Base-by-base conservation (phyloP, 306 rosid genomes). In the Corylus americana region DNA sequence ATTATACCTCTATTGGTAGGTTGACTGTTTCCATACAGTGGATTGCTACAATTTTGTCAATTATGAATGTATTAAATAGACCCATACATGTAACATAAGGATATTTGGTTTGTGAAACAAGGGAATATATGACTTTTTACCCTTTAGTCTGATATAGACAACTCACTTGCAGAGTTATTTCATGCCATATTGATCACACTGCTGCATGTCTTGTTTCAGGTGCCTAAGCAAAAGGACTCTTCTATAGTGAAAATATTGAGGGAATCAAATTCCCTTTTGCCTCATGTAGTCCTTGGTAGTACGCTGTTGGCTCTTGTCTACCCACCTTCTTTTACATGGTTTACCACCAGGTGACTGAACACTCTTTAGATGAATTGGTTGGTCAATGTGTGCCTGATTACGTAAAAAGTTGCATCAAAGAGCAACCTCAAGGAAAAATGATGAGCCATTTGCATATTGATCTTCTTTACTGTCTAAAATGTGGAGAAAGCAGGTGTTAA, bases 291-390 rank as follows among this genome's bases (percentile, higher is more conserved):
- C 55, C 73, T 94, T 78, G 94, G 92, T 57, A 94, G 94, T 81
- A 89, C 91, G 50, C 80, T 94, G 66, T 79, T 92, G 78, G 97
- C 98, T 88, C 88, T 94, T 64, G 39, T 84, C 81, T 94, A 79
- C 83, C 97, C 98, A 12, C 95, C 92, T 71, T 94, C 98, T 59
- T 92, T 94, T 82, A 84, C 97, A 7, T 94, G 98, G 98, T 94
- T 94, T 80, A 94, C 98, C 74, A 91, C 78, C 89, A 91, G 98
- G 98, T 94, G 59, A 57, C 84, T 75, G 47, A 79, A 64, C 59
- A 61, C 79, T 79, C 72, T 79, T 70, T 29, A 62, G 73, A 78
- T 71, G 80, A 82, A 74, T 70, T 78, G n/a, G 55, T 74, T 67
- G 76, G 64, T 79, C 18, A 72, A 73, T 55, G 8, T 16, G 7